Evolutionary conservation across 2,329 filamentous ascomycete species (phyloP).

Genomic region (Aspergillus phoenicis): DNA sequence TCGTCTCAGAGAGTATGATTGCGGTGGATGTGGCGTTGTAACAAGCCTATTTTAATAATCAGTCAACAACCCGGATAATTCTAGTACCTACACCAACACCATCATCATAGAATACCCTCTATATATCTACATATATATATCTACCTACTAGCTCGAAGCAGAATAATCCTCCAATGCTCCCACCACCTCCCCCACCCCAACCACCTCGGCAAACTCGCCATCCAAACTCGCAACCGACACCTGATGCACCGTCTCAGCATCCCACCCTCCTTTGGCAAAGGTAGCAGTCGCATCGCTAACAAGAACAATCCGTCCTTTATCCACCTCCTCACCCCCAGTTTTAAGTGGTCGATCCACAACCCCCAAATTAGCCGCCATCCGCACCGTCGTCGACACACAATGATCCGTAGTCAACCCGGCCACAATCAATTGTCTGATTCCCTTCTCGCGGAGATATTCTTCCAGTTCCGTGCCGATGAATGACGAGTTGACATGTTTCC

Average conservation of each 20-base stretch:
- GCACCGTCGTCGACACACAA: slow-evolving; percentile 52
- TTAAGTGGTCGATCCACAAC: slow-evolving; percentile 37
- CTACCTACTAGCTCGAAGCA: background rate
- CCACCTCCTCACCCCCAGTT: slow-evolving; percentile 15
- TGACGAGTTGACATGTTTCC: slow-evolving; percentile 51
- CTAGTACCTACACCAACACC: background rate
- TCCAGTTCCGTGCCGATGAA: slow-evolving; percentile 52
- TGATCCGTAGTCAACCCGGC: slow-evolving; percentile 53
- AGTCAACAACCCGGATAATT: too few relatives aligned
- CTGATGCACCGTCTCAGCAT: slow-evolving; percentile 51
- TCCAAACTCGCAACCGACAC: slow-evolving; percentile 50
- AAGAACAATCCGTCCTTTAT: slow-evolving; percentile 41
- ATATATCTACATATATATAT: too few relatives aligned
- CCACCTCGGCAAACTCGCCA: slow-evolving; percentile 50
- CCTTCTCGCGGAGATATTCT: slow-evolving; percentile 34
- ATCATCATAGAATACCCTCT: too few relatives aligned
- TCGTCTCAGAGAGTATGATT: slow-evolving; percentile 52
- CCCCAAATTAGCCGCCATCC: slow-evolving; percentile 52
- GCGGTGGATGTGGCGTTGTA: slow-evolving; percentile 57
- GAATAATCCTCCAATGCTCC: slow-evolving; percentile 22
- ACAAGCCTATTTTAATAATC: too few relatives aligned
- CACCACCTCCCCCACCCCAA: slow-evolving; percentile 42
- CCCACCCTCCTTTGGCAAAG: slow-evolving; percentile 46
- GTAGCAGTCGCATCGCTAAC: slow-evolving; percentile 53
- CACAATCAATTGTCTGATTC: slow-evolving; percentile 44